These are phyloP conservation scores for Vitis amurensis DNA, from an alignment of 164 flowering plant species.

Conservation along the genomic window DNA sequence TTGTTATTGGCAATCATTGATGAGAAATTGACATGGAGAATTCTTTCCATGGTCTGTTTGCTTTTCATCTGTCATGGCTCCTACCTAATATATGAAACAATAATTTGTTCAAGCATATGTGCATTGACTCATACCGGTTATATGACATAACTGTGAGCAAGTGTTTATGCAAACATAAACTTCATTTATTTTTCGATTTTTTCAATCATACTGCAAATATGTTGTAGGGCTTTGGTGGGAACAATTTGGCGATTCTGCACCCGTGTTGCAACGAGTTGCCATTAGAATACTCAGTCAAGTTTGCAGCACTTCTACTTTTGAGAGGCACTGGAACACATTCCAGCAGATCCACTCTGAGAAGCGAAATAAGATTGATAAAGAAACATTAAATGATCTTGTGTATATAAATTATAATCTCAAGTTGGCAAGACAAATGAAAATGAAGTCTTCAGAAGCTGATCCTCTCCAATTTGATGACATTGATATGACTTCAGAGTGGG, in stretches of 20 bases:
- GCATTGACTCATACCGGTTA: neutral
- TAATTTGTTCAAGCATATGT: neutral
- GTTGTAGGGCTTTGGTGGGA: slow-evolving; percentile 91
- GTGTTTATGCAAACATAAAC: too few relatives aligned
- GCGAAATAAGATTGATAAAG: slow-evolving; percentile 82
- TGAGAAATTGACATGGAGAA: neutral
- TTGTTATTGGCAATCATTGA: neutral
- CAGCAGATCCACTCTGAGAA: slow-evolving; percentile 85
- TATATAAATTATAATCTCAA: slow-evolving; percentile 80
- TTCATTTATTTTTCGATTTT: neutral
- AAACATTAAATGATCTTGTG: slow-evolving; percentile 66
- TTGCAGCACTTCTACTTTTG: slow-evolving; percentile 70
- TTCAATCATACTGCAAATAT: neutral
- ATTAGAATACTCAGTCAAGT: slow-evolving; percentile 87
- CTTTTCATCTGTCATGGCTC: neutral
- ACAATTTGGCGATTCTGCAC: slow-evolving; percentile 87
- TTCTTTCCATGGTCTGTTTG: neutral
- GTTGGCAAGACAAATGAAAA: slow-evolving; percentile 52
- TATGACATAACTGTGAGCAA: too few relatives aligned
- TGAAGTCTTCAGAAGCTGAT: slow-evolving; percentile 54
- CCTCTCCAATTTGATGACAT: slow-evolving; percentile 78
- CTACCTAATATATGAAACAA: neutral
- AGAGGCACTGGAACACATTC: slow-evolving; percentile 76
- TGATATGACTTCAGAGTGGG: slow-evolving; percentile 98
- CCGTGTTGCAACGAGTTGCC: slow-evolving; percentile 80